Evolutionary conservation across 73 alveolate species (phyloP).

Genomic region (Diophrys sp.): DNA sequence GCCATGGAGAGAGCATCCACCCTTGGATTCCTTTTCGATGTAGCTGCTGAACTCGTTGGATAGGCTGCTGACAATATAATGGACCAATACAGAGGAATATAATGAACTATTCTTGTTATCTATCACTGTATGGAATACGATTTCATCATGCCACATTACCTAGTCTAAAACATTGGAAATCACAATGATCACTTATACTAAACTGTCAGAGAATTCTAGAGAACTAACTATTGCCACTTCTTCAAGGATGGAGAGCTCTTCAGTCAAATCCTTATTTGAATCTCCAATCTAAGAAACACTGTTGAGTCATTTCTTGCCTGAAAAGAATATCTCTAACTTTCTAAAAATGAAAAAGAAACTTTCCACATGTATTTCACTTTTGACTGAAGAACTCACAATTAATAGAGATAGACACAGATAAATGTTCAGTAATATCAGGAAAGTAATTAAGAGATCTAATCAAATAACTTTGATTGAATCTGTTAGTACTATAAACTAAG

Average conservation of each 20-base stretch:
- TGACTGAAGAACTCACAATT: too few relatives aligned
- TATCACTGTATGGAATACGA: neutral
- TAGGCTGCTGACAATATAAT: neutral
- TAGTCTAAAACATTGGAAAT: neutral
- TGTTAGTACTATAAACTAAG: too few relatives aligned
- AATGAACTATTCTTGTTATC: neutral
- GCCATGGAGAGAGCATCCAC: neutral
- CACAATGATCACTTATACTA: neutral
- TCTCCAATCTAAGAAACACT: neutral
- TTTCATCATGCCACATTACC: neutral
- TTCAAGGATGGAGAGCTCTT: neutral
- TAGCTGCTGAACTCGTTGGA: neutral
- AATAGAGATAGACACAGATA: too few relatives aligned
- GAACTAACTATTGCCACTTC: neutral
- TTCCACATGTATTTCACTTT: too few relatives aligned
- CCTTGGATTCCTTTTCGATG: neutral
- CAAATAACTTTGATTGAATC: too few relatives aligned
- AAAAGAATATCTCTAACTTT: too few relatives aligned
- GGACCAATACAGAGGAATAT: neutral
- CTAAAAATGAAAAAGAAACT: too few relatives aligned
- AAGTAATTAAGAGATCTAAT: too few relatives aligned
- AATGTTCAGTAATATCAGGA: too few relatives aligned
- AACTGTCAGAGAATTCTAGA: neutral
- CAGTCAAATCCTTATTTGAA: neutral
- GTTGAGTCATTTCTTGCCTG: neutral